Percentiles rank a stretch among this genome's conserved stretches.
Evolutionary conservation across 495 filamentous ascomycete genomes (phyloP).

Genomic region (Elaphomyces granulatus): DNA sequence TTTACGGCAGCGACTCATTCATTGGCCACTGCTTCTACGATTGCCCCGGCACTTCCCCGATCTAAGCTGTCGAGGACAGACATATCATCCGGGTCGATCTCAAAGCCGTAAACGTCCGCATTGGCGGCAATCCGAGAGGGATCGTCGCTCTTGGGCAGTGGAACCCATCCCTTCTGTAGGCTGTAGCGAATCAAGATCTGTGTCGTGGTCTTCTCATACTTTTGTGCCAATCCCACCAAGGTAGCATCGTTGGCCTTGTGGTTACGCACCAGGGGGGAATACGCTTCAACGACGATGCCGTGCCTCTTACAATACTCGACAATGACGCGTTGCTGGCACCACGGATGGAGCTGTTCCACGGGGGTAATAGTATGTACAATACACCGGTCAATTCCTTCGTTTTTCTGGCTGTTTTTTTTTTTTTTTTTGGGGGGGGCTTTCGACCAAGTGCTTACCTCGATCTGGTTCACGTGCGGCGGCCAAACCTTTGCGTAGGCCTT

Average conservation of each 20-base stretch:
- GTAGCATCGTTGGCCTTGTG: constrained; percentile 43
- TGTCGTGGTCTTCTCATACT: constrained; percentile 35
- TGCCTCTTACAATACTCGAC: constrained; percentile 45
- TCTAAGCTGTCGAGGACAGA: constrained; percentile 47
- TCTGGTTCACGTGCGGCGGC: constrained; percentile 58
- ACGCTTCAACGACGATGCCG: constrained; percentile 50
- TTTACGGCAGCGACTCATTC: too few species aligned
- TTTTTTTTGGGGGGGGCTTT: too few species aligned
- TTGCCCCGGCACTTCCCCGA: constrained; percentile 40
- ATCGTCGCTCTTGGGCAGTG: constrained; percentile 58
- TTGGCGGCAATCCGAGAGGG: constrained; percentile 49
- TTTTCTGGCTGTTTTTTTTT: too few species aligned
- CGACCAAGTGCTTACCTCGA: constrained; percentile 42
- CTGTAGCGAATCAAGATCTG: constrained; percentile 42
- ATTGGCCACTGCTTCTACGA: constrained; percentile 40
- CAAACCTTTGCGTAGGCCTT: constrained; percentile 44
- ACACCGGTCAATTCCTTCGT: too few species aligned
- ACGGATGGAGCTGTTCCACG: constrained; percentile 44
- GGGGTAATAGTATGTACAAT: too few species aligned
- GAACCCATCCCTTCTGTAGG: constrained; percentile 55
- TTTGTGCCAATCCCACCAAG: constrained; percentile 36
- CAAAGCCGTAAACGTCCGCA: constrained; percentile 50
- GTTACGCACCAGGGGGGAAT: constrained; percentile 50
- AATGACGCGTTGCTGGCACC: constrained; percentile 48
- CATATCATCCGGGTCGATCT: constrained; percentile 50